Evolutionary conservation across 306 rosid genomes (phyloP).

Genomic region (Geum urbanum): DNA sequence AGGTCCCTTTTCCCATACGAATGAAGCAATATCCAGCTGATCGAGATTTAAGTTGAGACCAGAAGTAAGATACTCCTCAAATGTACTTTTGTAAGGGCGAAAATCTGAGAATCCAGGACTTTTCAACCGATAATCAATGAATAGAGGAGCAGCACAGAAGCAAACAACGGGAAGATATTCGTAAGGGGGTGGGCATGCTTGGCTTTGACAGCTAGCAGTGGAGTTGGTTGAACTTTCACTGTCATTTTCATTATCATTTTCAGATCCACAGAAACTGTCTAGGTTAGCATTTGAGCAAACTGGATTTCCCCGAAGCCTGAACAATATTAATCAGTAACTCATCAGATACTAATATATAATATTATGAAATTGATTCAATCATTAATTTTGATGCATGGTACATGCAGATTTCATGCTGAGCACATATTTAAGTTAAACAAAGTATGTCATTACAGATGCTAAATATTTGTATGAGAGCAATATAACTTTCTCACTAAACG

Average conservation of each 20-base stretch:
- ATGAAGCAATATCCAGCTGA: slow-evolving; percentile 52
- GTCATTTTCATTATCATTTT: slow-evolving; percentile 20
- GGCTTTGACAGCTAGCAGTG: slow-evolving; percentile 31
- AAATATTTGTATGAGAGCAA: background rate
- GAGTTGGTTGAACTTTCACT: slow-evolving; percentile 20
- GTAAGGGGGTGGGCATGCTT: slow-evolving; percentile 58
- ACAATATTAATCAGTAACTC: slow-evolving; percentile 8
- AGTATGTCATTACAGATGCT: background rate
- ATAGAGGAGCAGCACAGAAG: slow-evolving; percentile 66
- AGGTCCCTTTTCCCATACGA: slow-evolving; percentile 65
- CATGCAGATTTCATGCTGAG: background rate
- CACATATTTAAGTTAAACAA: background rate
- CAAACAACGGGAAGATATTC: slow-evolving; percentile 52
- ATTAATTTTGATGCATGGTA: too few species aligned
- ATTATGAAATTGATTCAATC: background rate
- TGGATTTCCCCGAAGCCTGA: slow-evolving; percentile 94
- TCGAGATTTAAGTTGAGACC: slow-evolving; percentile 34
- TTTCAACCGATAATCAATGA: slow-evolving; percentile 66
- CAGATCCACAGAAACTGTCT: slow-evolving; percentile 46
- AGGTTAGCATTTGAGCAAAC: slow-evolving; percentile 46
- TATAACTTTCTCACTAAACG: slow-evolving; percentile 6
- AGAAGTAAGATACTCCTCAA: slow-evolving; percentile 40
- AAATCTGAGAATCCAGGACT: slow-evolving; percentile 85
- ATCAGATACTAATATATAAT: background rate
- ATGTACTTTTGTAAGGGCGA: slow-evolving; percentile 36